phyloP scores from a whole-genome alignment of 345 rosid genomes.

The Citrus glauca region DNA sequence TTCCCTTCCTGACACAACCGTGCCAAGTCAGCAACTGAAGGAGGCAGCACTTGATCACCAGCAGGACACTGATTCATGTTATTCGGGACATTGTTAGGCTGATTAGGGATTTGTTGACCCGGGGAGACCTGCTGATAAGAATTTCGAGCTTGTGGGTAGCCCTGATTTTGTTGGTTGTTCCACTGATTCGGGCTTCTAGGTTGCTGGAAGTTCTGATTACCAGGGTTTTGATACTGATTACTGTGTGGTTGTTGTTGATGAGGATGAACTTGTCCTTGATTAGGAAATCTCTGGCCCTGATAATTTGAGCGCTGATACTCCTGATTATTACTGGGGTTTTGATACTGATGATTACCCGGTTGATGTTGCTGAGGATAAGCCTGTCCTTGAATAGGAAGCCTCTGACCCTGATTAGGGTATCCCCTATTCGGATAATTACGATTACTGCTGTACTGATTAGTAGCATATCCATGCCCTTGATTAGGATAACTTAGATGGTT shows the following conservation, averaged over 20 bases:
- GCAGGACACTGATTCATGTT: constrained; percentile 17
- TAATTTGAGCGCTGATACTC: constrained; percentile 25
- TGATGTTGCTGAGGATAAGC: constrained; percentile 19
- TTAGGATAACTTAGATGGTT: constrained; percentile 9
- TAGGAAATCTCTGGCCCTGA: constrained; percentile 22
- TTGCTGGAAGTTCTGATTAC: constrained; percentile 17
- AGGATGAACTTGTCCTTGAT: constrained; percentile 18
- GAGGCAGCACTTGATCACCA: constrained; percentile 3
- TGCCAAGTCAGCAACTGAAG: constrained; percentile 36
- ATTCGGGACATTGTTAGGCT: constrained; percentile 19
- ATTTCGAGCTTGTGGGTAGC: constrained; percentile 24
- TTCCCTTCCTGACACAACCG: constrained; percentile 45
- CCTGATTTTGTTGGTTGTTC: constrained; percentile 40
- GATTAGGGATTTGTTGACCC: constrained; percentile 28
- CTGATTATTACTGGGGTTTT: constrained; percentile 8
- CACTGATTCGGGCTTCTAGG: constrained; percentile 34
- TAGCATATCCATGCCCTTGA: constrained; percentile 11
- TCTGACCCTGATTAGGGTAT: constrained; percentile 19
- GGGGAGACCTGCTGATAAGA: constrained; percentile 22
- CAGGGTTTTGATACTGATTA: constrained; percentile 16
- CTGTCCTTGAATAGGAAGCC: constrained; percentile 22
- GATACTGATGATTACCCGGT: constrained; percentile 12
- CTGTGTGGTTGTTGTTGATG: constrained; percentile 20
- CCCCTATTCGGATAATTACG: constrained; percentile 22
- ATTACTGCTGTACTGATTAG: constrained; percentile 17